phyloP scores from a whole-genome alignment of 257 asterid genomes.

The Plantago elongata region DNA sequence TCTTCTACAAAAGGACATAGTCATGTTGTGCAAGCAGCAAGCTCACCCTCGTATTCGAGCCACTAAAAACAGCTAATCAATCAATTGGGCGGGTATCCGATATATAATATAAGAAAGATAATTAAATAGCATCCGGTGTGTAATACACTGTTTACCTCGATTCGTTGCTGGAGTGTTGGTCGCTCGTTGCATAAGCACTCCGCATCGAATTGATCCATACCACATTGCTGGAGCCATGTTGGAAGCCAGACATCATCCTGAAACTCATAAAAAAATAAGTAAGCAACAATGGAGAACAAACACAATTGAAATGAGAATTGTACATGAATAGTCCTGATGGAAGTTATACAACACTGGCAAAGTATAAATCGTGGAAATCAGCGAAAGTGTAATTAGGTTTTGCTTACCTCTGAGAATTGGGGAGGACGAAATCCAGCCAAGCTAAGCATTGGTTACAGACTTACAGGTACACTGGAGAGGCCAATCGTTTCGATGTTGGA shows the following conservation, averaged over 20 bases:
- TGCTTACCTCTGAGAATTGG: conserved; percentile 58
- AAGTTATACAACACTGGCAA: not conserved
- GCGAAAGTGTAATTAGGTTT: not conserved
- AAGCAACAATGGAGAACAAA: not conserved
- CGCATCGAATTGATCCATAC: conserved; percentile 20
- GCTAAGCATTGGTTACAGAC: conserved; percentile 28
- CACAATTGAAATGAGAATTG: not conserved
- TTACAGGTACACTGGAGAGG: not conserved
- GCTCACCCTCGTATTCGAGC: too few relatives aligned
- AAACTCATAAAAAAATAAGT: not conserved
- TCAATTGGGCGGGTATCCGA: too few relatives aligned
- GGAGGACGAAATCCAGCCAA: conserved; percentile 55
- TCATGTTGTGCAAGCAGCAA: too few relatives aligned
- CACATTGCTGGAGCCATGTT: conserved; percentile 54
- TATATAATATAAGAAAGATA: not conserved
- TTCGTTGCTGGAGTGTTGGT: conserved; percentile 32
- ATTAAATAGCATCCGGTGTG: not conserved
- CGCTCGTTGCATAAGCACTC: conserved; percentile 24
- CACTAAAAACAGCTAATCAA: too few relatives aligned
- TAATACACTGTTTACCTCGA: conserved; percentile 28
- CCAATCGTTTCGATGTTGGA: not conserved
- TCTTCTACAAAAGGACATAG: too few relatives aligned
- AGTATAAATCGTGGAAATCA: too few relatives aligned
- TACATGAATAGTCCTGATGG: conserved; percentile 6
- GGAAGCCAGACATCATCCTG: conserved; percentile 70